Base-by-base conservation (phyloP, 352 stramenopile species). In the Aphanomyces invadans region DNA sequence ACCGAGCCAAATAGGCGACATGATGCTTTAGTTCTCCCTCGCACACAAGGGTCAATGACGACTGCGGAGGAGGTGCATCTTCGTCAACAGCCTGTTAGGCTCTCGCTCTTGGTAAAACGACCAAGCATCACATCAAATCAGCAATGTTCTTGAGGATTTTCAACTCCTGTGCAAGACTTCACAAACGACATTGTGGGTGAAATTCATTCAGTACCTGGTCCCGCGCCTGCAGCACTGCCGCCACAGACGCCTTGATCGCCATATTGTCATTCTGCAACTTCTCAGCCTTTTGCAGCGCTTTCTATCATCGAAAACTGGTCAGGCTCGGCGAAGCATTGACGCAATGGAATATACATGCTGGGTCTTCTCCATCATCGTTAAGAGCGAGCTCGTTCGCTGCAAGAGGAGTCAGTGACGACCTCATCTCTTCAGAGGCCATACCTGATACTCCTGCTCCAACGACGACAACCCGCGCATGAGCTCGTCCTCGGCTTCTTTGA, bases 91-190 rank as follows among this genome's bases (percentile, higher is more conserved):
- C 12, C 10, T n/a, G 9, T 7, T 52, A 9, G 19, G 44, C 44
- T 9, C 9, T 52, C 9, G 44, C 44, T 19, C 44, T 52, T 52
- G 44, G 44, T 52, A 19, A 52, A 52, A 25, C 9, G 21, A 19
- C 44, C 44, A 9, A 4, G 23, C n/a, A 32, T 57, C 49, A 57
- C 12, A 38, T 29, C 49, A 57, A 38, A n/a, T 67, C 60, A 31
- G 60, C 60, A 45, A 67, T 67, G 60, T 67, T 49, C 49, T 67
- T 67, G 31, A 67, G 60, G 33, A 67, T 55, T 15, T 67, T 67
- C 28, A 67, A 12, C 25, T 67, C 60, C 49, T 57, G 29, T 2
- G 49, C n/a, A n/a, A 54, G 23, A 0, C 19, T 48, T 1, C 39
- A 48, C n/a, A n/a, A 15, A n/a, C n/a, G 21, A n/a, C 39, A n/a